These are phyloP conservation scores for Phytophthora foliorum DNA, from an alignment of 352 stramenopile species.

Conservation along the genomic window DNA sequence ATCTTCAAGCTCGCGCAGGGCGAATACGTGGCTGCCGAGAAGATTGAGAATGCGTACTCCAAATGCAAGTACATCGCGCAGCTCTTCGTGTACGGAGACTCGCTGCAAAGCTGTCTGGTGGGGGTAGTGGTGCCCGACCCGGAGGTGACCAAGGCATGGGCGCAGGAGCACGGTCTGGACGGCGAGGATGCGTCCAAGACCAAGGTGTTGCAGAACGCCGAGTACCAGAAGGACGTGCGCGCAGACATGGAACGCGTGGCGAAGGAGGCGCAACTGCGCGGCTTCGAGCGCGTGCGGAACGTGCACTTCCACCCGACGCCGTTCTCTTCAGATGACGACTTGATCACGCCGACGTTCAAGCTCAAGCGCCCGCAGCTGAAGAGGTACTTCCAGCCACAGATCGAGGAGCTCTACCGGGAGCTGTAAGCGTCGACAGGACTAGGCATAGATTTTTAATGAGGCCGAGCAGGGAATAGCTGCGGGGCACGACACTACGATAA, in stretches of 20 bases:
- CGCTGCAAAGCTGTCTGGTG: constrained; percentile 92
- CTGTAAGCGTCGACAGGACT: constrained; percentile 26
- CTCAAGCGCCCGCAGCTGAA: constrained; percentile 86
- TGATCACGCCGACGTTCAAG: constrained; percentile 96
- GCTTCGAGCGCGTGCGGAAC: constrained; percentile 91
- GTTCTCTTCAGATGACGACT: constrained; percentile 89
- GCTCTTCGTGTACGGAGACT: constrained; percentile 96
- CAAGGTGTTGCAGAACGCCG: constrained; percentile 44
- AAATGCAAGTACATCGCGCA: constrained; percentile 92
- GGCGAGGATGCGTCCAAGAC: constrained; percentile 33
- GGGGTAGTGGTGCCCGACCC: constrained; percentile 90
- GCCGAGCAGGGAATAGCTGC: background rate
- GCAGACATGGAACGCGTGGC: constrained; percentile 43
- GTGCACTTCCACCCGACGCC: constrained; percentile 80
- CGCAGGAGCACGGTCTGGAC: constrained; percentile 33
- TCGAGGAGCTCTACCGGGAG: constrained; percentile 54
- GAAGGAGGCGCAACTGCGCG: constrained; percentile 65
- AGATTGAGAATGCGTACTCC: constrained; percentile 95
- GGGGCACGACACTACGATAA: too few relatives aligned
- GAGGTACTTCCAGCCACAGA: constrained; percentile 59
- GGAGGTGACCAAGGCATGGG: constrained; percentile 49
- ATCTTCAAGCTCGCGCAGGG: constrained; percentile 93
- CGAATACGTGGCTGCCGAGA: constrained; percentile 96
- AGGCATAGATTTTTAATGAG: constrained; percentile 1
- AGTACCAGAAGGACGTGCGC: constrained; percentile 51